These are phyloP conservation scores for Modicella reniformis DNA, from an alignment of 371 early-diverging fungal species.

Conservation along the genomic window DNA sequence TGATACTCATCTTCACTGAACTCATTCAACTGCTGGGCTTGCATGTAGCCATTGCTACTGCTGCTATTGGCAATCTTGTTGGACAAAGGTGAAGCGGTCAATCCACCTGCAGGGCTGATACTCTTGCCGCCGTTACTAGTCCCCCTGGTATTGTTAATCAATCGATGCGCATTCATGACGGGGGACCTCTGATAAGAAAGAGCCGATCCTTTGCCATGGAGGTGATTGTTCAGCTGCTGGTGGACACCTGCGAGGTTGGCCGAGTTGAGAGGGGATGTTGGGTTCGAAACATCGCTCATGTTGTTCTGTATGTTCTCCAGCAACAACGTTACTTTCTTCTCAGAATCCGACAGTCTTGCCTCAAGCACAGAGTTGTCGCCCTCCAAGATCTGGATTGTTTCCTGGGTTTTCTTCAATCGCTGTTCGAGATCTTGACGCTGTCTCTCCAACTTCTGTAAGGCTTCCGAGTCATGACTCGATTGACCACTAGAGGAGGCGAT, in stretches of 20 bases:
- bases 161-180: constrained; percentile 11
- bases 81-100: neutral
- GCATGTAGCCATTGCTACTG: constrained; percentile 11
- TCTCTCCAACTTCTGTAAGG: constrained; percentile 18
- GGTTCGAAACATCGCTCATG: constrained; percentile 23
- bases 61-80: constrained; percentile 2
- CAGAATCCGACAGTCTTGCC: constrained; percentile 38
- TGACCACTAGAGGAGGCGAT: constrained; percentile 3
- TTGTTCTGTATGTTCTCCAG: constrained; percentile 46
- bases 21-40: constrained; percentile 11
- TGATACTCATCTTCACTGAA: constrained; percentile 26
- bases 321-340: constrained; percentile 46
- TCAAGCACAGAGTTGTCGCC: constrained; percentile 47
- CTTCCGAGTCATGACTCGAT: constrained; percentile 6
- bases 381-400: constrained; percentile 34
- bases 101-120: constrained; percentile 1
- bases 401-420: constrained; percentile 36
- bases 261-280: constrained; percentile 42
- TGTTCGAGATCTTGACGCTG: constrained; percentile 42
- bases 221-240: constrained; percentile 29
- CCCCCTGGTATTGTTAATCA: constrained; percentile 19
- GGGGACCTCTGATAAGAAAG: constrained; percentile 7
- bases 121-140: constrained; percentile 9
- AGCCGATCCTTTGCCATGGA: constrained; percentile 2
- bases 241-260: constrained; percentile 37